These are phyloP conservation scores for Ensete glaucum DNA, from an alignment of 176 grass and related monocot species.

Conservation along the genomic window DNA sequence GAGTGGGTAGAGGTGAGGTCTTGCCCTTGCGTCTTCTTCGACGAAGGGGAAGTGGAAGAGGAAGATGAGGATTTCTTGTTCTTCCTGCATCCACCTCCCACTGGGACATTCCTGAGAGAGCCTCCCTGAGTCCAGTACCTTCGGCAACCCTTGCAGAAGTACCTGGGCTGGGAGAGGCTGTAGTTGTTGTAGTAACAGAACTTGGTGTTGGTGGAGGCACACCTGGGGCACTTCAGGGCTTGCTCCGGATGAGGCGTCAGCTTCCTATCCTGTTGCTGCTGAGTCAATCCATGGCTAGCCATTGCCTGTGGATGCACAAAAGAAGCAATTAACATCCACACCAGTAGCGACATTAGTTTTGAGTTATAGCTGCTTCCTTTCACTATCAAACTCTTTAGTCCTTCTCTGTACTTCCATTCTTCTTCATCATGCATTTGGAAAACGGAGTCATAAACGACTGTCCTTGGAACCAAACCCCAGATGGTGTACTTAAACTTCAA, in stretches of 20 bases:
- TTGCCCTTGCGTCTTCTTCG: neutral
- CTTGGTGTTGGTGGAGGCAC: slow-evolving; percentile 17
- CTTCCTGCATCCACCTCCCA: slow-evolving; percentile 27
- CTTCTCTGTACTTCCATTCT: too few relatives aligned
- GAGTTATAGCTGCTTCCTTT: too few relatives aligned
- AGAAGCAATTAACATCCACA: too few relatives aligned
- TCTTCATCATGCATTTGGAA: too few relatives aligned
- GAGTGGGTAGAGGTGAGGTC: neutral
- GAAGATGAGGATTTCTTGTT: slow-evolving; percentile 15
- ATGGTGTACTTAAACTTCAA: neutral
- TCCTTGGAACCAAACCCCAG: neutral
- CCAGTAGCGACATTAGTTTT: too few relatives aligned
- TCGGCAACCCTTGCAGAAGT: slow-evolving; percentile 26
- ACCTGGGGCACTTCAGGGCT: slow-evolving; percentile 7
- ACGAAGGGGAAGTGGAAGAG: neutral
- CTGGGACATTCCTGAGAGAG: slow-evolving; percentile 24
- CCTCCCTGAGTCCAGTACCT: slow-evolving; percentile 28
- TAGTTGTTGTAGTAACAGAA: slow-evolving; percentile 23
- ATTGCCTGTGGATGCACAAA: too few relatives aligned
- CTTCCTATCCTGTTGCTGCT: neutral
- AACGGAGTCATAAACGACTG: neutral
- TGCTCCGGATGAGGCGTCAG: slow-evolving; percentile 9
- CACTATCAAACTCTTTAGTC: too few relatives aligned
- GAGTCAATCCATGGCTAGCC: neutral
- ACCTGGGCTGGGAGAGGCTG: slow-evolving; percentile 19